phyloP scores from a whole-genome alignment of 83 land plant genomes.

The Diphasiastrum complanatum region DNA sequence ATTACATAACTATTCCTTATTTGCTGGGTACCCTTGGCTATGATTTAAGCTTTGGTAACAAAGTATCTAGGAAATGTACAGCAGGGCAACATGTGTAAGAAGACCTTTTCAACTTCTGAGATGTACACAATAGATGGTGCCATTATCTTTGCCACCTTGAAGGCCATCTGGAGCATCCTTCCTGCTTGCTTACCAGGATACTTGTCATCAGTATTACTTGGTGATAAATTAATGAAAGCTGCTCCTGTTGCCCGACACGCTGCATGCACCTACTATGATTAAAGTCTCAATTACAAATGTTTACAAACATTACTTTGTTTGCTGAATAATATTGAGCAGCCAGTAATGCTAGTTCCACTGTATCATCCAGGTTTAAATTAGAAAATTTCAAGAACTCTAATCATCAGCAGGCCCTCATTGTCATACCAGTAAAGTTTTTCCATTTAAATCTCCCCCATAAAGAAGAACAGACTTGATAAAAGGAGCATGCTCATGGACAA shows the following conservation, averaged over 20 bases:
- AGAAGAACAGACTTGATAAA: conserved; percentile 34
- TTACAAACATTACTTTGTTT: neutral
- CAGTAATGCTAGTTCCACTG: neutral
- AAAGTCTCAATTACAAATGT: neutral
- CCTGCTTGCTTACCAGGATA: conserved; percentile 25
- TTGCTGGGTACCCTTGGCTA: too few species aligned
- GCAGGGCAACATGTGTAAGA: too few species aligned
- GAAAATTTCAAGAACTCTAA: neutral
- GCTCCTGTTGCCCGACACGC: conserved; percentile 39
- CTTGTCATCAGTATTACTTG: conserved; percentile 29
- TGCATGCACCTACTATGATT: conserved; percentile 35
- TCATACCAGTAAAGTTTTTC: conserved; percentile 34
- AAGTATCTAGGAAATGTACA: too few species aligned
- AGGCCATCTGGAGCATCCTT: conserved; percentile 35
- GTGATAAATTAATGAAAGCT: conserved; percentile 33
- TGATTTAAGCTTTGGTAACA: too few species aligned
- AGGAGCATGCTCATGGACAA: conserved; percentile 34
- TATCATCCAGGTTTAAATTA: neutral
- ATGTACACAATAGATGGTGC: conserved; percentile 38
- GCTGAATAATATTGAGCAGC: neutral
- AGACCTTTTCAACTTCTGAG: conserved; percentile 34
- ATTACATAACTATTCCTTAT: too few species aligned
- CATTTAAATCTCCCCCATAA: conserved; percentile 30
- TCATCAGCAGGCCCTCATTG: neutral
- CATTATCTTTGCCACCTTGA: conserved; percentile 42